Evolutionary conservation across 495 filamentous ascomycete species (phyloP).

Genomic region (Immersiella caudata): DNA sequence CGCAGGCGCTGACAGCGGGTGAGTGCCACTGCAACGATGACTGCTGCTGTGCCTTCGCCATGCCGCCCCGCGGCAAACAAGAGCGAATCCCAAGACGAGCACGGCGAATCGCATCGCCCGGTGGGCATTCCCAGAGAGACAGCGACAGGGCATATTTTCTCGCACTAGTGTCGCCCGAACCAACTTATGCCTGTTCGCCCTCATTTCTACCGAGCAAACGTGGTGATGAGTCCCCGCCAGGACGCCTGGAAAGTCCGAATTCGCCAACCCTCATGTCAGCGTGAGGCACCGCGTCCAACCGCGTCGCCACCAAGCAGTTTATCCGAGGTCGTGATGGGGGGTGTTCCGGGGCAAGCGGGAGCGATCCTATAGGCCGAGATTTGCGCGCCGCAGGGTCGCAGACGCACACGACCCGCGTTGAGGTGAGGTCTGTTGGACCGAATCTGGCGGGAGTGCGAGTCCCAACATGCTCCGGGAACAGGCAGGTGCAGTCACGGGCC

Average conservation of each 20-base stretch:
- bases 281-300: background rate
- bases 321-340: background rate
- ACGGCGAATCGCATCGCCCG: background rate
- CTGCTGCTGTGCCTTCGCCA: background rate
- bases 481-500: background rate
- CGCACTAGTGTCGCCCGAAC: background rate
- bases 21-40: background rate
- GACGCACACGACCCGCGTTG: too few species aligned
- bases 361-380: background rate
- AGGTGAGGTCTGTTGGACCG: background rate
- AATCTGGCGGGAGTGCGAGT: background rate
- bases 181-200: background rate
- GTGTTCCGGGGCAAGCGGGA: background rate
- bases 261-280: background rate
- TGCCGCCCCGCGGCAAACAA: background rate
- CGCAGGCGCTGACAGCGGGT: background rate
- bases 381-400: background rate
- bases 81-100: background rate
- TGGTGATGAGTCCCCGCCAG: too few species aligned
- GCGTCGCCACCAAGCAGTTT: background rate
- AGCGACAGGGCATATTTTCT: background rate
- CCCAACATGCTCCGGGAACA: background rate
- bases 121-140: background rate
- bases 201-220: background rate
- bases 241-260: background rate